Conservation (phyloP, 352 stramenopile genomes). For the Pythium periplocum region DNA sequence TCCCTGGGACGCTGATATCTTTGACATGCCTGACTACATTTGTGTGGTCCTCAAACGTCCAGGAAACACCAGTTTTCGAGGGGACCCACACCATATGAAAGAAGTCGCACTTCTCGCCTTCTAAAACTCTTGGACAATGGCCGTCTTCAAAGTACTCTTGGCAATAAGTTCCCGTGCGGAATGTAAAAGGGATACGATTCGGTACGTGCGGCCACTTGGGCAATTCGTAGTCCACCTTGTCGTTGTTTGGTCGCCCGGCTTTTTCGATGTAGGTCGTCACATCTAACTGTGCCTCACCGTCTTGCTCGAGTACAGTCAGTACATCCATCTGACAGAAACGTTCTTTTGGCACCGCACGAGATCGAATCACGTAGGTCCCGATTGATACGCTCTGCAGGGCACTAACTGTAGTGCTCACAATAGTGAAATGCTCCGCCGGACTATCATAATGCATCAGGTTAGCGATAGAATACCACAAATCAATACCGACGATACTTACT, state of each 20-base stretch:
- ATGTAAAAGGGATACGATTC: conserved; percentile 53
- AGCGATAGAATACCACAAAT: too few species aligned
- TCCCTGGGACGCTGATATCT: too few species aligned
- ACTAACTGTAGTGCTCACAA: too few species aligned
- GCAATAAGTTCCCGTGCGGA: conserved; percentile 49
- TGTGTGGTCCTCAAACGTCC: conserved; percentile 20
- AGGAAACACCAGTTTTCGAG: conserved; percentile 12
- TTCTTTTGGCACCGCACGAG: too few species aligned
- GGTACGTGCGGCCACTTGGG: conserved; percentile 39
- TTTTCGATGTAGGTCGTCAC: conserved; percentile 31
- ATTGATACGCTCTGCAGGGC: too few species aligned
- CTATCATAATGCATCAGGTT: too few species aligned
- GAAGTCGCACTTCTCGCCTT: conserved; percentile 27
- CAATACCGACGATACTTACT: conserved; percentile 29
- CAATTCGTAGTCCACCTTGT: conserved; percentile 19
- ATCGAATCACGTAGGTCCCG: too few species aligned
- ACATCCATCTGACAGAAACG: too few species aligned
- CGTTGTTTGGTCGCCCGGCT: conserved; percentile 1
- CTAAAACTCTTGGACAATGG: conserved; percentile 28
- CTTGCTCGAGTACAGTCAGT: conserved; percentile 8
- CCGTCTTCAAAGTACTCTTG: conserved; percentile 37
- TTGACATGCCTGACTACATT: too few species aligned
- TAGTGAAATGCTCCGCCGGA: too few species aligned
- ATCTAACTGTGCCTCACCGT: conserved; percentile 27
- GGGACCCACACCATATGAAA: conserved; percentile 28